Conservation (phyloP, 2,329 filamentous ascomycete genomes). For the Leptographium radiaticola region DNA sequence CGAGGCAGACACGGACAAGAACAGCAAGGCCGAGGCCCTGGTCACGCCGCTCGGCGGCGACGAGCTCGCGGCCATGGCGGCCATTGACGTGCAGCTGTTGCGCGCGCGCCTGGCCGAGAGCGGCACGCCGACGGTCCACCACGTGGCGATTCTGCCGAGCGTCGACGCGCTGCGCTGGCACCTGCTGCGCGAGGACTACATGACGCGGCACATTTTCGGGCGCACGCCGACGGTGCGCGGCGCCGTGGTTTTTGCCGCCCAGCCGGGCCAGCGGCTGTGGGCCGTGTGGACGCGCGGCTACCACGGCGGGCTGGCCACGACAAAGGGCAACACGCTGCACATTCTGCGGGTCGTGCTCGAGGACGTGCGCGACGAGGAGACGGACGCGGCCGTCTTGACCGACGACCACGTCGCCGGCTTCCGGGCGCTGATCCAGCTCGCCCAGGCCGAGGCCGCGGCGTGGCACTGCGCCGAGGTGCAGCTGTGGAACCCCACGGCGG, state of each 20-base stretch:
- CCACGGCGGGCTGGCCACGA: slow-evolving; percentile 38
- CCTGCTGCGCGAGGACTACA: slow-evolving; percentile 68
- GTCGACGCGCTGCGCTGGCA: slow-evolving; percentile 61
- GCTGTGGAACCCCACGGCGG: slow-evolving; percentile 67
- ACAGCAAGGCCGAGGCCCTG: slow-evolving; percentile 12
- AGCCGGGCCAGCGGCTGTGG: slow-evolving; percentile 48
- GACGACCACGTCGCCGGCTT: slow-evolving; percentile 36
- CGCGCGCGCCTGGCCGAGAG: slow-evolving; percentile 31
- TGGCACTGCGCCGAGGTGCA: slow-evolving; percentile 62
- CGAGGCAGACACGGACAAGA: neutral
- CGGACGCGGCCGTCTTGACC: slow-evolving; percentile 9
- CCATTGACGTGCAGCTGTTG: slow-evolving; percentile 50
- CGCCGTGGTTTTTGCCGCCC: slow-evolving; percentile 33
- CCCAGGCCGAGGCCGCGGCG: slow-evolving; percentile 54
- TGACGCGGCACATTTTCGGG: slow-evolving; percentile 49
- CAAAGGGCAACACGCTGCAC: slow-evolving; percentile 53
- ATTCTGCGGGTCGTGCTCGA: slow-evolving; percentile 59
- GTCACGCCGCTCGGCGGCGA: slow-evolving; percentile 38
- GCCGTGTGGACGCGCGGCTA: slow-evolving; percentile 59
- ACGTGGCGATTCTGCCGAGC: slow-evolving; percentile 57
- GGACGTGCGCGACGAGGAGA: slow-evolving; percentile 32
- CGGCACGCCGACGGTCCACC: slow-evolving; percentile 14
- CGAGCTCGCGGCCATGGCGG: slow-evolving; percentile 49
- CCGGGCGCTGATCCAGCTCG: slow-evolving; percentile 49
- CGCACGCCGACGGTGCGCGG: slow-evolving; percentile 50